A percentile compares a stretch with the other conserved stretches of the same genome.
Evolutionary conservation across 208 protist species (phyloP).

Genomic region (Trypanosoma grayi): DNA sequence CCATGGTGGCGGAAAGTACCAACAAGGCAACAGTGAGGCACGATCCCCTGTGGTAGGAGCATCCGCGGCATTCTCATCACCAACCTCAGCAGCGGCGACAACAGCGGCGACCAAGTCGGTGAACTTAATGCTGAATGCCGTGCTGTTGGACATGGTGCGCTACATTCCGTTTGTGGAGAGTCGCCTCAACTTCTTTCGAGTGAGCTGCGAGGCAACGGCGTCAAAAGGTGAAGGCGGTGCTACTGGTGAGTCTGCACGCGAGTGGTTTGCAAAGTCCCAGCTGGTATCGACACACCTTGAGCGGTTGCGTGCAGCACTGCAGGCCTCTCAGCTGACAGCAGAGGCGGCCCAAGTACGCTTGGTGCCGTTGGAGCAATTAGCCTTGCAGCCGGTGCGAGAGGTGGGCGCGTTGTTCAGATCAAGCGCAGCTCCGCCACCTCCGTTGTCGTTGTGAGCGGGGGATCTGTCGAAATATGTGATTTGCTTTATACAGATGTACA

Average conservation of each 20-base stretch:
- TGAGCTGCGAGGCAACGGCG: conserved; percentile 19
- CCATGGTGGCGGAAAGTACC: background rate
- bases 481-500: too few relatives aligned
- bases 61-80: too few relatives aligned
- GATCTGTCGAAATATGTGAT: too few relatives aligned
- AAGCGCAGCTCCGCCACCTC: background rate
- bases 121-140: conserved; percentile 24
- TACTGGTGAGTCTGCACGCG: conserved; percentile 22
- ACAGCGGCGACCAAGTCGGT: background rate
- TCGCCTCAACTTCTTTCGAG: conserved; percentile 30
- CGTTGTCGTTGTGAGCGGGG: too few relatives aligned
- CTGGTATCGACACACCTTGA: conserved; percentile 17
- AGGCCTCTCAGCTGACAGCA: conserved; percentile 1
- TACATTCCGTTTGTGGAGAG: conserved; percentile 48
- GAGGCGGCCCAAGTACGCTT: background rate
- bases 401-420: conserved; percentile 12
- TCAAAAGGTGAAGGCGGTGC: conserved; percentile 22
- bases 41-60: too few relatives aligned
- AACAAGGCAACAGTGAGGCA: background rate
- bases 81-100: too few relatives aligned
- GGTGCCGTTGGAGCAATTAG: conserved; percentile 11
- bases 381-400: background rate
- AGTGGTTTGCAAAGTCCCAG: conserved; percentile 34
- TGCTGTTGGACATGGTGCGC: conserved; percentile 30
- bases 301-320: conserved; percentile 7